Percentiles rank a stretch among this genome's conserved stretches.
Evolutionary conservation across 1,284 basidiomycete species (phyloP).

Genomic region (Polyporus tsugae): DNA sequence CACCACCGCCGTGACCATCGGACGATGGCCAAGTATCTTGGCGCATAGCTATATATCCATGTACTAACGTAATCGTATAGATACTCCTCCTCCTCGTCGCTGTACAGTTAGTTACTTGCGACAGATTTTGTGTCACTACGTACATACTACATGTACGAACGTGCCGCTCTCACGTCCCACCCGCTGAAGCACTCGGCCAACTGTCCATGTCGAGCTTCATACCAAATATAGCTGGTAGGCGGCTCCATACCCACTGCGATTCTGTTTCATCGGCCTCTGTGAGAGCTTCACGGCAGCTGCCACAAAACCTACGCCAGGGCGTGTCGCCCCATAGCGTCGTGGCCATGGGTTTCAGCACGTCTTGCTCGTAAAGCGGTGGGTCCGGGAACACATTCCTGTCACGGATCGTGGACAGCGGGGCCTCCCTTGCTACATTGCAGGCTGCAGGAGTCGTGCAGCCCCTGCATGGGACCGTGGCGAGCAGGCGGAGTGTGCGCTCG

Average conservation of each 20-base stretch:
- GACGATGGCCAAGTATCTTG: no score
- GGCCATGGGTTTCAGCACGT: neutral
- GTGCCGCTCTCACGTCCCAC: neutral
- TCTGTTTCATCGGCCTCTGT: neutral
- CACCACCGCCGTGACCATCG: no score
- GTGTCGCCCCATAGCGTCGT: neutral
- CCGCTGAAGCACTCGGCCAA: neutral
- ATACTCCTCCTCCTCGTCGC: no score
- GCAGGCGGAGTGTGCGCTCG: neutral
- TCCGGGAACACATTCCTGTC: neutral
- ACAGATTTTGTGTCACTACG: no score
- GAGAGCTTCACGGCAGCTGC: neutral
- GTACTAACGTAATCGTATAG: no score
- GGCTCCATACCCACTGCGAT: neutral
- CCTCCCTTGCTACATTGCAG: neutral
- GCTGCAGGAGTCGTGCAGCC: neutral
- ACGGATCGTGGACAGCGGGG: neutral
- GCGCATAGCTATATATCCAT: no score
- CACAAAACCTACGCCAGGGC: neutral
- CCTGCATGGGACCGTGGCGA: neutral
- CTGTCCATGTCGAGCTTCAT: neutral
- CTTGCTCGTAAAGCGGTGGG: neutral
- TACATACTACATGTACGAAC: no score
- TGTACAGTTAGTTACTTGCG: no score
- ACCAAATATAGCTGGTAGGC: neutral